Evolutionary conservation across 2,329 filamentous ascomycete genomes (phyloP), one percentile per base, ranked within the genome.

Genomic region (Zelopaecilomyces penicillatus): DNA sequence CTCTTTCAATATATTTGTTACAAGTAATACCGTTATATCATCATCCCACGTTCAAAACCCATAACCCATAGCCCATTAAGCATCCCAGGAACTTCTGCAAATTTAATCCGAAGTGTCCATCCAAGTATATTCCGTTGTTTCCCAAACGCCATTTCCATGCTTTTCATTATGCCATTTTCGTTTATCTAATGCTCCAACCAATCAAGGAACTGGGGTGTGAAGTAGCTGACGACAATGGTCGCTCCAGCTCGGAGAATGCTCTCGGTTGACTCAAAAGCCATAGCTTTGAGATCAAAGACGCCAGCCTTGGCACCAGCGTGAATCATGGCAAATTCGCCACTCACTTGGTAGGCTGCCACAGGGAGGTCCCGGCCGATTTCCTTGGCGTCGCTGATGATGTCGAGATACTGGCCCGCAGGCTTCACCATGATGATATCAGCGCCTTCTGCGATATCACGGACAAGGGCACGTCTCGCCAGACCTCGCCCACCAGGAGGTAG

Each of bases 341-440:
- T 93, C 47, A 98, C 93, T 65, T 98, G 93, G 65, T 98, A 98
- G 26, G 93, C 91, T 1, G 93, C 91, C 32, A 98, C 77, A 2
- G 93, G 93, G 65, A 97, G 75, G 64, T 97, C 89, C 61, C 83
- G 85, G 47, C 87, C 91, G 43, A 97, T 77, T 43, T 96, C 89
- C 72, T 95, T 97, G 43, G 93, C 93, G 61, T 98, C 93, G 54
- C 87, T 88, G 64, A 98, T 97, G 57, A 98, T 95, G 66, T 98
- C 93, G 38, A 98, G 76, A 64, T 95, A 98, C 65, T 91, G 88
- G 57, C 86, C 86, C 7, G 93, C 93, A 2, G 93, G 93, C 75
- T 98, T 98, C 50, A 98, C 93, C 91, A 98, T 96, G 67, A 98
- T 95, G 55, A 96, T 88, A 60, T 98, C 93, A 19, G 93, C 93